Base-by-base conservation (phyloP, 495 filamentous ascomycete species). In the Mytilinidion resinicola region DNA sequence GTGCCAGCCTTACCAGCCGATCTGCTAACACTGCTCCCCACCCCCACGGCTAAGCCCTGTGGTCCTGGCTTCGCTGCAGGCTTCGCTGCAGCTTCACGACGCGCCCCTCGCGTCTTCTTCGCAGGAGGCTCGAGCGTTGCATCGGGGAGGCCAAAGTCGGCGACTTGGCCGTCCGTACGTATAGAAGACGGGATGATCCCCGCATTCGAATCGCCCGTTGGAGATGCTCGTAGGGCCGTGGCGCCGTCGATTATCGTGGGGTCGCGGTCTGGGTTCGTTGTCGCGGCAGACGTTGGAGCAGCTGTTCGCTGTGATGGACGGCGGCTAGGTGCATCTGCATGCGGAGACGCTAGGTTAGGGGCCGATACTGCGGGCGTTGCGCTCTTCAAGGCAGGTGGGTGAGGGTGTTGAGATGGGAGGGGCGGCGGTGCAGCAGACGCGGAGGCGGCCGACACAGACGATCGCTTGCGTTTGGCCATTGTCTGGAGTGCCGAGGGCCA, bases 381-480 rank as follows among this genome's bases (percentile, higher is more conserved):
- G 9, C 9, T 15, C 15, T 8, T 35, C 46, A 53, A n/a, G 54
- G 53, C 10, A 53, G 30, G 41, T 59, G 46, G 9, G 47, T 37
- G 5, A 33, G 35, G 37, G 25, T 49, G 17, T 14, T 35, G 9
- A 10, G 51, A 25, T 30, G 52, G 12, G 15, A 48, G 53, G 15
- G 56, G 41, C 14, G 1, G 41, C 8, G 41, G 17, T 14, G 41
- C 41, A 43, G 14, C 41, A 50, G 14, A 12, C 3, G 47, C n/a
- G 15, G 47, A 39, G 55, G 63, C 51, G 41, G 37, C 20, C 43
- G 33, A 38, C 38, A 35, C 52, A n/a, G 58, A 50, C n/a, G 63
- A 60, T 43, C 60, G 46, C 51, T 66, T 66, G 41, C 63, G 63
- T 55, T 62, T 62, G 51, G 63, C 63, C 63, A 66, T 65, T 49